phyloP scores from a whole-genome alignment of 1,284 basidiomycete species.

The Leccinum griseonigrum region DNA sequence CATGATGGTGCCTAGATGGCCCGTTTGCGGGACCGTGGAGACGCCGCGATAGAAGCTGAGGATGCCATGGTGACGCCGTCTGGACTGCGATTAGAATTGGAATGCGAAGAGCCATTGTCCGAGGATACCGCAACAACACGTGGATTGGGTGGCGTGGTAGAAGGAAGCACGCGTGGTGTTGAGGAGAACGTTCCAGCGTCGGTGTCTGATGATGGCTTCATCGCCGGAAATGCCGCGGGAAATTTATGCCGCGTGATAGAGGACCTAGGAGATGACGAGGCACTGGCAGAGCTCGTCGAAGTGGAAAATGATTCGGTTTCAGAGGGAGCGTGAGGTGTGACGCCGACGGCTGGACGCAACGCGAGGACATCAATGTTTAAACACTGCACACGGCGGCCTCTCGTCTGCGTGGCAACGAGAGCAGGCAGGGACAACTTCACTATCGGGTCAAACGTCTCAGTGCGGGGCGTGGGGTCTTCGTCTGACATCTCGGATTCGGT shows the following conservation, averaged over 20 bases:
- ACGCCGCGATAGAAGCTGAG: conserved; percentile 11
- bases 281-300: conserved; percentile 9
- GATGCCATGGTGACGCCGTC: neutral
- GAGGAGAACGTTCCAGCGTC: neutral
- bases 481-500: conserved; percentile 10
- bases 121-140: conserved; percentile 4
- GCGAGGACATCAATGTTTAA: conserved; percentile 4
- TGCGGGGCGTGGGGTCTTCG: conserved; percentile 28
- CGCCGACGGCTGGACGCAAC: conserved; percentile 25
- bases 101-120: neutral
- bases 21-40: conserved; percentile 20
- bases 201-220: neutral
- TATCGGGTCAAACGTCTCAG: conserved; percentile 17
- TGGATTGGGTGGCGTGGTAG: conserved; percentile 6
- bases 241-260: conserved; percentile 7
- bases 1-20: conserved; percentile 9
- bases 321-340: conserved; percentile 23
- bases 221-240: conserved; percentile 12
- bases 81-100: neutral
- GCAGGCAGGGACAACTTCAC: neutral
- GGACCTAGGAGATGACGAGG: conserved; percentile 13
- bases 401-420: neutral
- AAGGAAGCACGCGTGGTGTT: neutral
- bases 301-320: conserved; percentile 19
- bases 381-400: conserved; percentile 9